Evolutionary conservation across 495 filamentous ascomycete genomes (phyloP).

Genomic region (Daldinia caldariorum): DNA sequence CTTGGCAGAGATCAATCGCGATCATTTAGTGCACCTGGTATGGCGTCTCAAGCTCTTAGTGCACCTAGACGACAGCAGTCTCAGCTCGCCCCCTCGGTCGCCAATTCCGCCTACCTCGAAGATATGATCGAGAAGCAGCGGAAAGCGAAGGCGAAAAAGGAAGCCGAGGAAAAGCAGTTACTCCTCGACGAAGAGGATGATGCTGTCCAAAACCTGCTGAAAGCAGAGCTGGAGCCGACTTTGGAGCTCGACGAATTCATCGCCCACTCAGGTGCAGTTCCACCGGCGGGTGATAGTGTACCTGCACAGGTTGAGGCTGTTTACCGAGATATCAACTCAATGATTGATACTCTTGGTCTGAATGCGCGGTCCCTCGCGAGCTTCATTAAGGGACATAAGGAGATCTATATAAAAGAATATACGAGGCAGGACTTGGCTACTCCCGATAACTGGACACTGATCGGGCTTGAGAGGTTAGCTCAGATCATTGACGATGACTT

Average conservation of each 20-base stretch:
- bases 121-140: constrained; percentile 54
- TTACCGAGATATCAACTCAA: constrained; percentile 93
- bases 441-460: constrained; percentile 72
- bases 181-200: constrained; percentile 68
- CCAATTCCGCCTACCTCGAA: constrained; percentile 41
- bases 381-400: constrained; percentile 73
- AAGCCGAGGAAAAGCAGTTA: constrained; percentile 58
- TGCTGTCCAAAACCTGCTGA: constrained; percentile 59
- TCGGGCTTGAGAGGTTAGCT: constrained; percentile 73
- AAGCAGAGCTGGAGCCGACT: constrained; percentile 58
- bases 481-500: constrained; percentile 66
- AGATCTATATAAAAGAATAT: constrained; percentile 61
- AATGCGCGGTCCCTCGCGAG: constrained; percentile 79
- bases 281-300: constrained; percentile 68
- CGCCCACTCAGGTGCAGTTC: constrained; percentile 72
- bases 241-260: constrained; percentile 69
- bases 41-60: constrained; percentile 58
- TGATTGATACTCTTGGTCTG: constrained; percentile 91
- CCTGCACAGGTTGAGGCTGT: constrained; percentile 84
- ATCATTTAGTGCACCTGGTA: constrained; percentile 67
- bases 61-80: constrained; percentile 44
- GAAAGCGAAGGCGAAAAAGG: constrained; percentile 56
- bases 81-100: constrained; percentile 34
- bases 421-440: constrained; percentile 68
- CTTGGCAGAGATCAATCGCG: constrained; percentile 63